Evolutionary conservation across 2,329 filamentous ascomycete genomes (phyloP).

Genomic region (Sarocladium oryzae): DNA sequence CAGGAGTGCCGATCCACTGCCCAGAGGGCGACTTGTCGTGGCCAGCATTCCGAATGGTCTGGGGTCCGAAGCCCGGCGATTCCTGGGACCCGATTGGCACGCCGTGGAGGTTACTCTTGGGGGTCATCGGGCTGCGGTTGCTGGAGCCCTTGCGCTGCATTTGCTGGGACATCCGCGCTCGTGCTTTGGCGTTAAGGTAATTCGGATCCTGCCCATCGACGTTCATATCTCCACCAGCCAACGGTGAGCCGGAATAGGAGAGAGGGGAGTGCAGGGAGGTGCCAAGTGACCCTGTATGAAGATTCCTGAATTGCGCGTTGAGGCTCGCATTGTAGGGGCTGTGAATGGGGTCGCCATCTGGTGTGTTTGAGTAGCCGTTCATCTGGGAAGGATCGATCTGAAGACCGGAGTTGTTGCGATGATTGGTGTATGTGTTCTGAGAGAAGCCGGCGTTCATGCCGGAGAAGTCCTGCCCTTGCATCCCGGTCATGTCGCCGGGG

Average conservation of each 20-base stretch:
- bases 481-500: conserved; percentile 41
- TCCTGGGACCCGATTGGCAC: conserved; percentile 64
- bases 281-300: conserved; percentile 47
- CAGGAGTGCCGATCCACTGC: conserved; percentile 82
- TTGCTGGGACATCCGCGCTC: conserved; percentile 48
- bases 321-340: conserved; percentile 81
- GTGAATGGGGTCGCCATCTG: conserved; percentile 85
- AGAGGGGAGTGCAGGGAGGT: conserved; percentile 39
- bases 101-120: conserved; percentile 72
- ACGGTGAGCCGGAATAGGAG: conserved; percentile 32
- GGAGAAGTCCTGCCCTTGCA: conserved; percentile 51
- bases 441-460: conserved; percentile 52
- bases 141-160: conserved; percentile 70
- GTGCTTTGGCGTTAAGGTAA: conserved; percentile 58
- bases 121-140: conserved; percentile 73
- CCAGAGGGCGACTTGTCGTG: conserved; percentile 82
- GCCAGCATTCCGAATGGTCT: conserved; percentile 66
- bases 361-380: conserved; percentile 82
- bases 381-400: conserved; percentile 63
- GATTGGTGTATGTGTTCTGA: conserved; percentile 45
- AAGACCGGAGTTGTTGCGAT: conserved; percentile 50
- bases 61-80: conserved; percentile 64
- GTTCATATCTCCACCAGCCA: conserved; percentile 38
- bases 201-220: conserved; percentile 44
- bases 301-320: conserved; percentile 68